Base-by-base conservation (phyloP, 306 rosid genomes). In the Castanea mollissima region DNA sequence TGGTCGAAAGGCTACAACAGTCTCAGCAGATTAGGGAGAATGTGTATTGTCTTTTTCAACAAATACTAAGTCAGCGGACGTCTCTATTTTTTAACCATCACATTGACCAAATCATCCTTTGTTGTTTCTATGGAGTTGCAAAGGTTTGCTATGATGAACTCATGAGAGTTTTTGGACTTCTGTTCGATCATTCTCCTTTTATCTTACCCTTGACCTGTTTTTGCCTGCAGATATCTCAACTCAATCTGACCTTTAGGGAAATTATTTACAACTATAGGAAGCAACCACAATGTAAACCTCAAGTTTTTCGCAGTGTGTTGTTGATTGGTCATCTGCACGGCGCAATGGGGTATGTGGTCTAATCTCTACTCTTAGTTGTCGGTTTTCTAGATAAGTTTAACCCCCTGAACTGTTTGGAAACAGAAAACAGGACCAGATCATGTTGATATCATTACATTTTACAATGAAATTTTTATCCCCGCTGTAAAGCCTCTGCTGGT, bases 101-200 rank as follows among this genome's bases (percentile, higher is more conserved):
- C 80, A 91, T 96, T 67, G 99, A 96, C 83, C 99, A 96, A 91
- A 88, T 91, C 79, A 90, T 96, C 79, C 91, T 96, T 74, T 93
- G 98, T 84, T 93, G 98, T 85, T 93, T 96, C 85, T 96, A 96
- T 71, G 99, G 99, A 70, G 88, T 96, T 78, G 91, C 98, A 16
- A 96, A 93, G 98, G 99, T 96, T 78, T 76, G 75, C 60, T 69
- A 55, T 65, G 34, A 75, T 34, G 76, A 74, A 80, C 79, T 82
- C 31, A 31, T 11, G 29, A 70, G 69, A 9, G 32, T 80, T 74
- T 55, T 20, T 63, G 69, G 21, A 12, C 44, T 69, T 79, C 27
- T 69, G 54, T 70, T 86, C 49, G 41, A 32, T 59, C 4, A 31
- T 69, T 80, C 76, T 60, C 60, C 7, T 74, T 58, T 54, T n/a